Conservation (phyloP, 192 early-diverging fungal species). For the Backusella australiensis region DNA sequence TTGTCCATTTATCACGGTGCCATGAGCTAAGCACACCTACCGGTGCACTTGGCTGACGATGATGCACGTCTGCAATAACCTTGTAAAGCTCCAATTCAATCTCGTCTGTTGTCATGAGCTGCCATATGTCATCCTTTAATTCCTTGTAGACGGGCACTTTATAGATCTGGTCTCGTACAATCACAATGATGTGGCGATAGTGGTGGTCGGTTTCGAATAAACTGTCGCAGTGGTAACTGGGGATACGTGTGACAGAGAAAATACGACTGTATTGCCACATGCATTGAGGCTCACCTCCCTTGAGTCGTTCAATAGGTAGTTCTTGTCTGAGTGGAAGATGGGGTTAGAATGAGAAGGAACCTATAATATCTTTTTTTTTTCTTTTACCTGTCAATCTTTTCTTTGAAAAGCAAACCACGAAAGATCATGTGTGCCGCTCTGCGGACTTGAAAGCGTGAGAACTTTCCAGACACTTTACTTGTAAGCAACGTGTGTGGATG, state of each 20-base stretch:
- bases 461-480: slow-evolving; percentile 41
- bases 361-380: neutral
- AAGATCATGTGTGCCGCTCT: slow-evolving; percentile 75
- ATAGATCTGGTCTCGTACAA: slow-evolving; percentile 80
- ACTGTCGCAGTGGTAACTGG: slow-evolving; percentile 71
- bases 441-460: slow-evolving; percentile 74
- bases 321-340: slow-evolving; percentile 31
- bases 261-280: slow-evolving; percentile 85
- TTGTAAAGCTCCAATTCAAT: slow-evolving; percentile 60
- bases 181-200: slow-evolving; percentile 61
- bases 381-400: slow-evolving; percentile 60
- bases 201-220: slow-evolving; percentile 50
- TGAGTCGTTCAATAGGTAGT: slow-evolving; percentile 62
- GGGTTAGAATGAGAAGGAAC: too few relatives aligned
- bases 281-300: slow-evolving; percentile 65
- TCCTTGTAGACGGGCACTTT: slow-evolving; percentile 63
- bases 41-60: slow-evolving; percentile 46
- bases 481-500: slow-evolving; percentile 46
- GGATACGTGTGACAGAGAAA: slow-evolving; percentile 83
- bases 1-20: slow-evolving; percentile 83
- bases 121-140: slow-evolving; percentile 47
- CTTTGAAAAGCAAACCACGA: slow-evolving; percentile 71
- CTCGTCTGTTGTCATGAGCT: slow-evolving; percentile 55
- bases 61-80: neutral
- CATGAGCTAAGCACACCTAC: slow-evolving; percentile 71